phyloP scores from a whole-genome alignment of 331 rosid genomes.

The Rosa hybrid region DNA sequence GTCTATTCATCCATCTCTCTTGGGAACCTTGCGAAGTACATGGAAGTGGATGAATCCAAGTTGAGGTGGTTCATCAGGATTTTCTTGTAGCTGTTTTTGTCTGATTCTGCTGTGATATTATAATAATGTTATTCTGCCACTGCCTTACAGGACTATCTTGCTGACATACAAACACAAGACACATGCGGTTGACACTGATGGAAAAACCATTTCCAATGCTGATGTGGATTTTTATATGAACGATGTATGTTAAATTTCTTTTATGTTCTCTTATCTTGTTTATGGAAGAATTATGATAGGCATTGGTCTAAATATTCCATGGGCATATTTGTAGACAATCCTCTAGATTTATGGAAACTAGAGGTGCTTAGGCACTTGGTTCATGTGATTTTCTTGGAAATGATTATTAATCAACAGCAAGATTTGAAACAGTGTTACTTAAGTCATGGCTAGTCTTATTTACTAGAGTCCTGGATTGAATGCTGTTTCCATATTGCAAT shows the following conservation, averaged over 20 bases:
- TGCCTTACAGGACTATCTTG: slow-evolving; percentile 78
- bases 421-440: background rate
- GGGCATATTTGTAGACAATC: background rate
- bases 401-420: background rate
- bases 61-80: slow-evolving; percentile 58
- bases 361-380: background rate
- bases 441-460: background rate
- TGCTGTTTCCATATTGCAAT: background rate
- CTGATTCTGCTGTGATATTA: slow-evolving; percentile 8
- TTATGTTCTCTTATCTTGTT: background rate
- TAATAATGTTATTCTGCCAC: background rate
- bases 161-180: slow-evolving; percentile 94
- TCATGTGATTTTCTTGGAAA: background rate
- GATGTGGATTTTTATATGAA: slow-evolving; percentile 88
- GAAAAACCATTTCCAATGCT: slow-evolving; percentile 80
- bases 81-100: slow-evolving; percentile 1
- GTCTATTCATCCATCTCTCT: slow-evolving; percentile 84
- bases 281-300: background rate
- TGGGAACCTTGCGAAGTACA: slow-evolving; percentile 85
- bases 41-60: slow-evolving; percentile 96
- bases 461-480: background rate
- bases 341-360: background rate
- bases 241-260: slow-evolving; percentile 52
- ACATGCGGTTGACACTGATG: slow-evolving; percentile 78
- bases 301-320: background rate